Percentiles rank a stretch among this genome's conserved stretches.
These are phyloP conservation scores for Globisporangium paddicum DNA, from an alignment of 352 stramenopile genomes.

Conservation along the genomic window DNA sequence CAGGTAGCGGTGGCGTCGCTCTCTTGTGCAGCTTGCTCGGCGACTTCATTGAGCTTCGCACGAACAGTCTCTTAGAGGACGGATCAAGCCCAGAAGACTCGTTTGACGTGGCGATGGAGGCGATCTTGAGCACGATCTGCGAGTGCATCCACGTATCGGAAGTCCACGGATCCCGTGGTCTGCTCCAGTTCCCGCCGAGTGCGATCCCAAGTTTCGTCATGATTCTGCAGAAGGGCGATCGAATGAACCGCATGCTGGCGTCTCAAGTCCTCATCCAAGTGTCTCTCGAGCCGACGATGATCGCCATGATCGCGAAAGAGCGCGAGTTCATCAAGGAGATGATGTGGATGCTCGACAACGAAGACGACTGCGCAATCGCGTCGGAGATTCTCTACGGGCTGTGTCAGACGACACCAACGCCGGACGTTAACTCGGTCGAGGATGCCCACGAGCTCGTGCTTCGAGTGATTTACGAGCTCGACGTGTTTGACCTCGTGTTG, in stretches of 20 bases:
- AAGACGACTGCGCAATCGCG: conserved; percentile 65
- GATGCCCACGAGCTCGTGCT: conserved; percentile 42
- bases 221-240: conserved; percentile 53
- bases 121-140: conserved; percentile 69
- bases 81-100: conserved; percentile 38
- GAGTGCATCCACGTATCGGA: conserved; percentile 68
- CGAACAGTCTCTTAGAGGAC: conserved; percentile 20
- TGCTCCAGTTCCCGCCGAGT: conserved; percentile 45
- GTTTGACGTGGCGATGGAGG: conserved; percentile 62
- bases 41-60: conserved; percentile 50
- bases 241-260: conserved; percentile 60
- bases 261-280: conserved; percentile 69
- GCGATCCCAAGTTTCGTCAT: conserved; percentile 61
- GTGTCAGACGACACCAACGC: conserved; percentile 44
- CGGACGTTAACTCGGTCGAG: conserved; percentile 10
- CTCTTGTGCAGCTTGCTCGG: conserved; percentile 49
- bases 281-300: conserved; percentile 54
- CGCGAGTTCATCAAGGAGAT: conserved; percentile 64
- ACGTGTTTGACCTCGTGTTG: conserved; percentile 57
- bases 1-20: conserved; percentile 40
- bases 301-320: conserved; percentile 44
- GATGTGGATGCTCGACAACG: conserved; percentile 64
- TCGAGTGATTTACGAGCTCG: conserved; percentile 50
- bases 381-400: conserved; percentile 70
- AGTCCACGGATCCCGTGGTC: conserved; percentile 22